phyloP scores from a whole-genome alignment of 441 rosid species.

The Pelargonium fulgidum region DNA sequence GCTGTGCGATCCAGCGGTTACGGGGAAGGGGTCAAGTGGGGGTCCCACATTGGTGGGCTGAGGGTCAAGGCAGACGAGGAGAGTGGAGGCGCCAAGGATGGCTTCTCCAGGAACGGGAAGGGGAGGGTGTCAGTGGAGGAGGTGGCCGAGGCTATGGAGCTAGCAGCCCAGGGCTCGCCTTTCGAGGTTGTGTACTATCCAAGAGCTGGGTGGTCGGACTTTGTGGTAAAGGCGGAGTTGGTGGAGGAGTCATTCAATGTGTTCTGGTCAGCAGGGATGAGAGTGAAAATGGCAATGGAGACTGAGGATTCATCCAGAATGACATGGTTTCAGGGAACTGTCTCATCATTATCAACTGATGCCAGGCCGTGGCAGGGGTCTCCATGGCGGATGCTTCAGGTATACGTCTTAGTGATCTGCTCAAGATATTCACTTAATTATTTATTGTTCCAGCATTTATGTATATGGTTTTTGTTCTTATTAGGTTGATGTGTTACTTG shows the following conservation, averaged over 20 bases:
- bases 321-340: conserved; percentile 95
- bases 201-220: conserved; percentile 73
- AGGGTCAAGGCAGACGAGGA: conserved; percentile 34
- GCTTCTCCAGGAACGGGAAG: conserved; percentile 34
- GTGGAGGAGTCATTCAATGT: conserved; percentile 64
- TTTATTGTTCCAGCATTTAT: not conserved
- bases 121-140: conserved; percentile 46
- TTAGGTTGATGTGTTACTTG: not conserved
- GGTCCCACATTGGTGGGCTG: conserved; percentile 45
- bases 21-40: conserved; percentile 35
- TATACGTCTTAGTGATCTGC: conserved; percentile 7
- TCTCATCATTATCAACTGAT: conserved; percentile 26
- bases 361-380: conserved; percentile 61
- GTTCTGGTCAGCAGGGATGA: conserved; percentile 84
- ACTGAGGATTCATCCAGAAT: conserved; percentile 86
- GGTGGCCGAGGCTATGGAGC: conserved; percentile 61
- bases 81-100: conserved; percentile 11
- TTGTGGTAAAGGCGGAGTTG: conserved; percentile 60
- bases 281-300: conserved; percentile 97
- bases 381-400: conserved; percentile 92
- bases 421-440: not conserved
- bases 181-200: conserved; percentile 90
- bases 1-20: conserved; percentile 25
- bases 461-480: not conserved
- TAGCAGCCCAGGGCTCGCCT: conserved; percentile 58